Conservation (phyloP, 2,329 filamentous ascomycete genomes). For the Beauveria scarabaeidicola region DNA sequence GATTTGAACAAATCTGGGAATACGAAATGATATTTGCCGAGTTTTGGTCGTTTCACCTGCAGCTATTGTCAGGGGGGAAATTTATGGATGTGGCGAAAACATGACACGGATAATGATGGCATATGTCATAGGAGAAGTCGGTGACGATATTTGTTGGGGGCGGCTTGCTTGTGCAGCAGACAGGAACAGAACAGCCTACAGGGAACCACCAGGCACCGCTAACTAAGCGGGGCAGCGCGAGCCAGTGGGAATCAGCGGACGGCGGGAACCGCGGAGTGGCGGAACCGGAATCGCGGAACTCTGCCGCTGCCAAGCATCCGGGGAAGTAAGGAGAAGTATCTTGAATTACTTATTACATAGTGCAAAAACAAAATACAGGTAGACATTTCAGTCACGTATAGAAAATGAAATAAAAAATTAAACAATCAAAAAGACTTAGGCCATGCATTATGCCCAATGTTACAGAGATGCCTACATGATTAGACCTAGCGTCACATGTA, state of each 20-base stretch:
- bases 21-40: background rate
- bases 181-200: background rate
- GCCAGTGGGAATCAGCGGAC: background rate
- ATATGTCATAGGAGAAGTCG: constrained; percentile 4
- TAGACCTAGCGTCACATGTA: background rate
- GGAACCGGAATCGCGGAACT: background rate
- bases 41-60: background rate
- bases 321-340: background rate
- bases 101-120: background rate
- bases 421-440: too few relatives aligned
- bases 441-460: too few relatives aligned
- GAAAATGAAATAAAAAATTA: too few relatives aligned
- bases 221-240: background rate
- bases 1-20: background rate
- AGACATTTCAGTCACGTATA: background rate
- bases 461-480: too few relatives aligned
- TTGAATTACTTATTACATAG: background rate
- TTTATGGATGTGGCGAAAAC: background rate
- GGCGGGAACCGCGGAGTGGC: background rate
- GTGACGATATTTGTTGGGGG: constrained; percentile 11
- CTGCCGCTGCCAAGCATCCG: background rate
- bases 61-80: background rate
- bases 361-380: background rate
- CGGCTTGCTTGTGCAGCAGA: background rate
- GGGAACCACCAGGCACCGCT: constrained; percentile 2